phyloP scores from a whole-genome alignment of 2,329 filamentous ascomycete genomes.

The Penicillium sp. region DNA sequence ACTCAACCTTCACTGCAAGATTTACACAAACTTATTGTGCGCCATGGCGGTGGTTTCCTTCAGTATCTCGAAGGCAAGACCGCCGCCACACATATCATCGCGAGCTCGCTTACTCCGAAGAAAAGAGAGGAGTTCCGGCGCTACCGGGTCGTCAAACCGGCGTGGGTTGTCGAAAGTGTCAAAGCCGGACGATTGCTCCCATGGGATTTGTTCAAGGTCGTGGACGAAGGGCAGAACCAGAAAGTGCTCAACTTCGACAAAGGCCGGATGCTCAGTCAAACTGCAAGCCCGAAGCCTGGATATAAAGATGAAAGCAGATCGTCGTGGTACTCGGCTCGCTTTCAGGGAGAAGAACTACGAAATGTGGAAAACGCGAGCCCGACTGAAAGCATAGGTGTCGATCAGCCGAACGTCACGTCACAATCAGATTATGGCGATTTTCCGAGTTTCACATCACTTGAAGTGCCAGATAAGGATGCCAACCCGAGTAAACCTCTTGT shows the following conservation, averaged over 20 bases:
- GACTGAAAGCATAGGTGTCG: constrained; percentile 23
- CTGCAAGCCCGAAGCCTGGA: constrained; percentile 62
- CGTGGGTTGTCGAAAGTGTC: constrained; percentile 92
- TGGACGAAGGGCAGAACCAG: constrained; percentile 84
- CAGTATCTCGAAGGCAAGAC: constrained; percentile 97
- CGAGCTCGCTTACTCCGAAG: constrained; percentile 86
- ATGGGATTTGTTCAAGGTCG: constrained; percentile 82
- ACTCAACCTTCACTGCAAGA: constrained; percentile 91
- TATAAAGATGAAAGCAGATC: constrained; percentile 82
- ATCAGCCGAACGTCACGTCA: constrained; percentile 36
- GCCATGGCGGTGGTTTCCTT: constrained; percentile 91
- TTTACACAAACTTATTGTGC: constrained; percentile 84
- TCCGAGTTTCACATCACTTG: constrained; percentile 35
- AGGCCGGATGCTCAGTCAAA: constrained; percentile 70
- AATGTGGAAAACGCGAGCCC: not conserved
- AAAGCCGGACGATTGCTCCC: constrained; percentile 78
- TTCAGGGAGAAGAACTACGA: constrained; percentile 50
- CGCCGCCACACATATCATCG: constrained; percentile 93
- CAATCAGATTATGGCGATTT: constrained; percentile 51
- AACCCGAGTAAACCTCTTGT: not conserved
- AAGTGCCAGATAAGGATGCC: constrained; percentile 18
- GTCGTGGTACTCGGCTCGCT: constrained; percentile 81
- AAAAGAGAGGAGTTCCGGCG: constrained; percentile 85
- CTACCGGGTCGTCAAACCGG: constrained; percentile 91
- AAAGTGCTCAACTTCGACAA: constrained; percentile 71